phyloP scores from a whole-genome alignment of 2,329 filamentous ascomycete species.

The Elsinoe australis region DNA sequence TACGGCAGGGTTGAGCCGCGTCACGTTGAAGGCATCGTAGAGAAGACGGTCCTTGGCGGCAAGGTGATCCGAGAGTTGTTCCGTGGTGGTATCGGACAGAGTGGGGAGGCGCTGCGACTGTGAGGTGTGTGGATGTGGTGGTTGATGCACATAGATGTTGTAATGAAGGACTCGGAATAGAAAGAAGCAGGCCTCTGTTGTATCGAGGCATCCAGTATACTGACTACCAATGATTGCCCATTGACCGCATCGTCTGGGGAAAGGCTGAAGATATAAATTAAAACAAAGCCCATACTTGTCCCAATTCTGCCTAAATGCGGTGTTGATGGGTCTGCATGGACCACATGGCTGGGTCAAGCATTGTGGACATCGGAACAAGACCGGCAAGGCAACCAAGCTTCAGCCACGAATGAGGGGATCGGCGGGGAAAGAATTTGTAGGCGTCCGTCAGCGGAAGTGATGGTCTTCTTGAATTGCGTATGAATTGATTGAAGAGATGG shows the following conservation, averaged over 20 bases:
- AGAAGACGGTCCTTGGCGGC: slow-evolving; percentile 61
- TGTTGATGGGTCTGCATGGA: not conserved
- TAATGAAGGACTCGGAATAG: too few relatives aligned
- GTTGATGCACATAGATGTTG: too few relatives aligned
- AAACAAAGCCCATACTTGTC: not conserved
- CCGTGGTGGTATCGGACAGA: slow-evolving; percentile 54
- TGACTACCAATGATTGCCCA: too few relatives aligned
- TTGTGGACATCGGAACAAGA: not conserved
- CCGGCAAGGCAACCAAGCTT: slow-evolving; percentile 1
- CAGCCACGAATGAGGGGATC: slow-evolving; percentile 5
- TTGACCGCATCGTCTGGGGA: too few relatives aligned
- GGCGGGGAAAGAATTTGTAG: not conserved
- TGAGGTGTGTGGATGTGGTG: slow-evolving; percentile 15
- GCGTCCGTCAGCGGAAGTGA: not conserved
- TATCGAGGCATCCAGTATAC: too few relatives aligned
- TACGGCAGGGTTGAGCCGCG: slow-evolving; percentile 70
- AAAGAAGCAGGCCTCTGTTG: too few relatives aligned
- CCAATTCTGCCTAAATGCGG: slow-evolving; percentile 8
- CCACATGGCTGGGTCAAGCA: not conserved
- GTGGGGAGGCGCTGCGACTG: slow-evolving; percentile 27
- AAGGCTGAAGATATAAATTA: too few relatives aligned
- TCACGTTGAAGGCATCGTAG: slow-evolving; percentile 68
- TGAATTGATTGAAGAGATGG: too few relatives aligned
- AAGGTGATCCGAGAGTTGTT: slow-evolving; percentile 64
- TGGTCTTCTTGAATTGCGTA: too few relatives aligned